Conservation (phyloP, 176 grass and related monocot genomes). For the Cymbopogon citratus region DNA sequence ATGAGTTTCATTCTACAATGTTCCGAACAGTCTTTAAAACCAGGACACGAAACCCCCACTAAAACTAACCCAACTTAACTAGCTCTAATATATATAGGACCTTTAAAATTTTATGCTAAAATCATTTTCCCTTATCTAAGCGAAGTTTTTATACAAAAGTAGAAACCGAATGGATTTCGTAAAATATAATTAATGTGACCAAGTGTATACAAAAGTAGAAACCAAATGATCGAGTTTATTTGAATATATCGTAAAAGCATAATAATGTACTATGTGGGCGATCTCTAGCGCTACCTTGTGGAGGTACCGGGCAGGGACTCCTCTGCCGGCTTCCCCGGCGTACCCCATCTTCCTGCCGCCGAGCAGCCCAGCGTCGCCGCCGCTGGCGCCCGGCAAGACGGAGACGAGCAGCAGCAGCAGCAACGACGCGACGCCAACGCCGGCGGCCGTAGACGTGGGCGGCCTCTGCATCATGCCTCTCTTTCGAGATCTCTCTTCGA, state of each 20-base stretch:
- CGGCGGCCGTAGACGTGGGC: neutral
- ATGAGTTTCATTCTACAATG: no score
- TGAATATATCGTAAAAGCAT: neutral
- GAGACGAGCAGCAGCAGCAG: neutral
- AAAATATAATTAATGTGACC: neutral
- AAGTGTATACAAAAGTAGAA: neutral
- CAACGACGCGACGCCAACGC: neutral
- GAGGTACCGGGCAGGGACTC: neutral
- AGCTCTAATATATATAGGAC: no score
- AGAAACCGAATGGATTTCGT: neutral
- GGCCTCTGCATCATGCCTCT: neutral
- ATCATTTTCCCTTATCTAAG: no score
- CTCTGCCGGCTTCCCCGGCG: neutral
- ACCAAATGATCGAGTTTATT: neutral
- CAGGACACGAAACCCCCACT: no score
- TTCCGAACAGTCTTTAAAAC: no score
- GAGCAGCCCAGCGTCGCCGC: neutral
- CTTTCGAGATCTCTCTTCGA: neutral
- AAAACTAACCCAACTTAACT: no score
- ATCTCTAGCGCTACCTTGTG: neutral
- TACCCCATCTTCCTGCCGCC: neutral
- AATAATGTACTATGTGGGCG: neutral
- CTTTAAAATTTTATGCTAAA: no score
- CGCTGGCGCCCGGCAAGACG: neutral
- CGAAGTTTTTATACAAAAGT: no score